Evolutionary conservation across 768 basidiomycete species (phyloP).

Genomic region (Phlebiopsis flavidoalba): DNA sequence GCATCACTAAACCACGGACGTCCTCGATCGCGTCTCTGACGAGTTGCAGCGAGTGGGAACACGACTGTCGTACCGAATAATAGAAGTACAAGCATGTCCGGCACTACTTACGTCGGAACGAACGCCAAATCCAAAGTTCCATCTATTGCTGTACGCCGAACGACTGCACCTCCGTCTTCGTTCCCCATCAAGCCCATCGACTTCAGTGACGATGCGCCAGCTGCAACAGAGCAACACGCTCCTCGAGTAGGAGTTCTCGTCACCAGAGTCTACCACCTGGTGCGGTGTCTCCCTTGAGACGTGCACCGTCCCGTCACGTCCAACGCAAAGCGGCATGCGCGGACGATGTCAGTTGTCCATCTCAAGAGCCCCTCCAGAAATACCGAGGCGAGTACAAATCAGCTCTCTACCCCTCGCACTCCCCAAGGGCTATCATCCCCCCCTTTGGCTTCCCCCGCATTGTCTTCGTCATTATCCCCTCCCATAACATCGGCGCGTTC

Average conservation of each 20-base stretch:
- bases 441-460: background rate
- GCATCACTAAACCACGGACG: conserved; percentile 46
- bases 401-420: background rate
- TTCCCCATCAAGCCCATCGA: conserved; percentile 15
- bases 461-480: background rate
- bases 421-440: background rate
- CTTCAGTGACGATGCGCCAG: conserved; percentile 17
- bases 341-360: conserved; percentile 14
- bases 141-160: conserved; percentile 6
- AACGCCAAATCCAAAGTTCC: conserved; percentile 18
- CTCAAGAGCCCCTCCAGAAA: background rate
- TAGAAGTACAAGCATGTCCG: conserved; percentile 16
- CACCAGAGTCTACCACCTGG: conserved; percentile 17
- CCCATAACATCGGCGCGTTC: conserved; percentile 1
- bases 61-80: conserved; percentile 39
- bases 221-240: conserved; percentile 7
- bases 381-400: background rate
- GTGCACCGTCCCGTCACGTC: conserved; percentile 18
- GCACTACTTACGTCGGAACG: background rate
- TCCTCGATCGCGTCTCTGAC: conserved; percentile 44
- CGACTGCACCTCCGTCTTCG: conserved; percentile 18
- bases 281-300: conserved; percentile 4
- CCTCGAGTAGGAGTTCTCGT: conserved; percentile 14
- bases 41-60: conserved; percentile 41
- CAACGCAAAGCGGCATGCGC: conserved; percentile 17